These are phyloP conservation scores for Dissophora globulifera DNA, from an alignment of 192 early-diverging fungal species.

Conservation along the genomic window DNA sequence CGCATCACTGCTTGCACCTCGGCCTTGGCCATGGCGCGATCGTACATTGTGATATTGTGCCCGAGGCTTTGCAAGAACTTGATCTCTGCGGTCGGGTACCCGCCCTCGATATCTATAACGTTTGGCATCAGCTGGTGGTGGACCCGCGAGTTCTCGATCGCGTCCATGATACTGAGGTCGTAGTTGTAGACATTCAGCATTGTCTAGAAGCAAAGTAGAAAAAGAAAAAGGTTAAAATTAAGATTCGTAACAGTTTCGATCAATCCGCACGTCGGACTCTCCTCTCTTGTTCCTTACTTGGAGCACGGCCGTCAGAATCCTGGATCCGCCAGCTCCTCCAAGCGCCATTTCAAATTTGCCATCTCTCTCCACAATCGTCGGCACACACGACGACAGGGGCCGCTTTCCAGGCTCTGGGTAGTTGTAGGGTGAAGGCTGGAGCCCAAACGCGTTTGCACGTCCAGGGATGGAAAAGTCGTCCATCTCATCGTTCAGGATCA, in stretches of 20 bases:
- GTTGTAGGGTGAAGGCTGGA: constrained; percentile 88
- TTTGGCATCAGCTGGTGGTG: constrained; percentile 95
- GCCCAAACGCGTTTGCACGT: constrained; percentile 78
- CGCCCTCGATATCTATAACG: constrained; percentile 38
- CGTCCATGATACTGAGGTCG: constrained; percentile 70
- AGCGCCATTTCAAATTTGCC: constrained; percentile 75
- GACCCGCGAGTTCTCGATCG: constrained; percentile 77
- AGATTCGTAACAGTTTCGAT: not conserved
- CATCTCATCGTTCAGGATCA: constrained; percentile 97
- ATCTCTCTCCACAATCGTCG: constrained; percentile 74
- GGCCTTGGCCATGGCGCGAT: constrained; percentile 42
- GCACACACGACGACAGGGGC: constrained; percentile 75
- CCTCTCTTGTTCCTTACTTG: too few species aligned
- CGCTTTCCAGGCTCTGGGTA: constrained; percentile 85
- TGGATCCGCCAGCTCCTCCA: constrained; percentile 88
- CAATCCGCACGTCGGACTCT: not conserved
- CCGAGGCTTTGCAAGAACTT: constrained; percentile 18
- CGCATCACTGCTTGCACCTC: constrained; percentile 68
- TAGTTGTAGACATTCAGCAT: constrained; percentile 83
- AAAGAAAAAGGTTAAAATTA: too few species aligned
- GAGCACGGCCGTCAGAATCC: constrained; percentile 81
- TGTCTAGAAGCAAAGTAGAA: constrained; percentile 52
- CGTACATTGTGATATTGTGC: constrained; percentile 46
- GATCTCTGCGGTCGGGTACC: constrained; percentile 14
- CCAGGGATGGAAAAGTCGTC: constrained; percentile 92